Evolutionary conservation across 225 moss, liverwort and hornwort genomes (phyloP).

Genomic region (Marchantia paleacea): DNA sequence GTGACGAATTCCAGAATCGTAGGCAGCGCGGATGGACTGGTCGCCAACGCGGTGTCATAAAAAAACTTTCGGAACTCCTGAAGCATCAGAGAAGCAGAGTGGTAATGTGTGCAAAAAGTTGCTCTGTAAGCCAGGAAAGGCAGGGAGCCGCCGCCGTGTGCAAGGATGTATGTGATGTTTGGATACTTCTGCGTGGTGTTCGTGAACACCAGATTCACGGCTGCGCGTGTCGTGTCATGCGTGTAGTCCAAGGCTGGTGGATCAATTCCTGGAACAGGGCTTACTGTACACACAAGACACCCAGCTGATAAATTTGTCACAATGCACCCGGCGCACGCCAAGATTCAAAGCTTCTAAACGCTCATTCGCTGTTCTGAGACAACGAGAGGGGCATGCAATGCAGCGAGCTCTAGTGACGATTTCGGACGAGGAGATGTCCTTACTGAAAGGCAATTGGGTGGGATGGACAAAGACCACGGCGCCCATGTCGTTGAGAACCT

Average conservation of each 20-base stretch:
- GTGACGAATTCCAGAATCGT: neutral
- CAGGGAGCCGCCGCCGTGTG: neutral
- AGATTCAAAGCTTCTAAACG: too few relatives aligned
- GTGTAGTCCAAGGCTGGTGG: neutral
- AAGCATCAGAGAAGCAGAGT: neutral
- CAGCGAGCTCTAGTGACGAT: too few relatives aligned
- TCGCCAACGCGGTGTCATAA: neutral
- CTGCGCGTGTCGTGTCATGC: neutral
- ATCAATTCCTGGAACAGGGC: neutral
- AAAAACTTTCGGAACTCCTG: neutral
- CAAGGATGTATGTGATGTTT: neutral
- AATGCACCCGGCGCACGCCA: too few relatives aligned
- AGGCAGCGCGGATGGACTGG: neutral
- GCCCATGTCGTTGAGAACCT: neutral
- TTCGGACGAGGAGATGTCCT: too few relatives aligned
- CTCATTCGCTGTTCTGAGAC: too few relatives aligned
- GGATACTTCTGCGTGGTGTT: neutral
- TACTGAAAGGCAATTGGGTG: neutral
- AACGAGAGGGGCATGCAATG: too few relatives aligned
- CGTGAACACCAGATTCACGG: neutral
- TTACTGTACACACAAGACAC: neutral
- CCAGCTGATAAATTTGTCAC: neutral
- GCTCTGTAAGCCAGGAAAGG: neutral
- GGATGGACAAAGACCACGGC: conserved; percentile 14
- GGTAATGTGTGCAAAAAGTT: neutral